A percentile compares a stretch with the other conserved stretches of the same genome.
phyloP scores from a whole-genome alignment of 2,329 filamentous ascomycete genomes.

The Pseudopyrenochaeta lycopersici region DNA sequence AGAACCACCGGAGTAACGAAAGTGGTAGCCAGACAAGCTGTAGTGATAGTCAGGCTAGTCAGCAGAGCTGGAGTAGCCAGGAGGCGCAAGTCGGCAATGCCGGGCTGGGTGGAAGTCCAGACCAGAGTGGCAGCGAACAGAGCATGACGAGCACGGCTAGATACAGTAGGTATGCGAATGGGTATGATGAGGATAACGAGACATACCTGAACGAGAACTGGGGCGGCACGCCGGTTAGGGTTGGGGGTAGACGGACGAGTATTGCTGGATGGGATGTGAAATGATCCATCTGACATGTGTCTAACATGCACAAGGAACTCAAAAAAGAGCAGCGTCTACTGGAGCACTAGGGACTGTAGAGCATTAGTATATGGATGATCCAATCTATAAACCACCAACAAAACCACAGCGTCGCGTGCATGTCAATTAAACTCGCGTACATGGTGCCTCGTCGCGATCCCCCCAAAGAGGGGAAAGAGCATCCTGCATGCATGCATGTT shows the following conservation, averaged over 20 bases:
- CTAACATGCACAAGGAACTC: neutral
- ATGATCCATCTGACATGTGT: neutral
- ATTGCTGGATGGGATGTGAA: conserved; percentile 13
- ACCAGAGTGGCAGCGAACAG: neutral
- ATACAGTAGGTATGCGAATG: conserved; percentile 18
- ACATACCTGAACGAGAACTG: conserved; percentile 32
- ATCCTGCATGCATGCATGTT: neutral
- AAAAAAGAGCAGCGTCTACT: neutral
- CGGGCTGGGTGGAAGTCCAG: conserved; percentile 1
- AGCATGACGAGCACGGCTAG: conserved; percentile 1
- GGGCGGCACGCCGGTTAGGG: conserved; percentile 24
- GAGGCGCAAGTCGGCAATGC: neutral
- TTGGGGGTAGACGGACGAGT: conserved; percentile 15
- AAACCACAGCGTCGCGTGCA: conserved; percentile 10
- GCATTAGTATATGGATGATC: neutral
- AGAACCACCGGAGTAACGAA: neutral
- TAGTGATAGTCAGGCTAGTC: neutral
- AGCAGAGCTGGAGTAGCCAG: conserved; percentile 1
- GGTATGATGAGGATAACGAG: conserved; percentile 30
- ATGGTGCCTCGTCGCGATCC: conserved; percentile 36
- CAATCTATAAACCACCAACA: conserved; percentile 5
- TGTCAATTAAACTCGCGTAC: conserved; percentile 27
- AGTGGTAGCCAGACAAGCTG: neutral
- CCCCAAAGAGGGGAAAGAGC: conserved; percentile 8
- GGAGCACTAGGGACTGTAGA: neutral